Evolutionary conservation across 345 rosid species (phyloP), one percentile per base, ranked within the genome.

Genomic region (Clausena lansium): DNA sequence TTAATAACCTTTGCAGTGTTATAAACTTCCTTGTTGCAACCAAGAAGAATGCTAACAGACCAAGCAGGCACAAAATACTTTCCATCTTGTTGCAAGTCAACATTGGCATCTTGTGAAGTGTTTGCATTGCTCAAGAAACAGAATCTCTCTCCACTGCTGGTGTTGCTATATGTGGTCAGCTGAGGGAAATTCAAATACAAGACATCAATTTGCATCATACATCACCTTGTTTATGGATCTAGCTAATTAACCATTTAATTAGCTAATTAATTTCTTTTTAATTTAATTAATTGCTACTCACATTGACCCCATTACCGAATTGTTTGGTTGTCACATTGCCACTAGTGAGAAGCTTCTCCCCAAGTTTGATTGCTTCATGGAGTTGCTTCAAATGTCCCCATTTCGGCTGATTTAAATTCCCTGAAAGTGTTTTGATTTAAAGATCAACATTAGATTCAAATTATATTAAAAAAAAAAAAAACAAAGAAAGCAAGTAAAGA

Each of bases 1-100:
- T n/a, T 59, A 4, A 4, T 76, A 32, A 79, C 85, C 82, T 67
- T 83, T 28, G 86, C 86, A 28, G 85, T 80, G 52, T 67, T 83
- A 70, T 47, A 77, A 74, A 77, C 57, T 72, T 82, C 79, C 4
- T 58, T 74, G 57, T 61, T 61, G 55, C 86, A 74, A 55, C 76
- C 76, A 30, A 47, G 35, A 33, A 81, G 78, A 65, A 71, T 70
- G 38, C 52, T 74, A 38, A 80, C 81, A 5, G 85, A 82, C 83
- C 83, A 85, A 62, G 81, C 71, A 7, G 82, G 85, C 58, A 82
- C 17, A 4, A 2, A 1, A 20, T n/a, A 71, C 9, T 75, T 20
- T 13, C 64, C 25, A 15, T 77, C 81, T 55, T 66, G 50, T 10
- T 22, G 11, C 20, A 38, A 61, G 38, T 38, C 71, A 6, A 76